Conservation (phyloP, 371 early-diverging fungal species). For the Syncephalis fuscata region DNA sequence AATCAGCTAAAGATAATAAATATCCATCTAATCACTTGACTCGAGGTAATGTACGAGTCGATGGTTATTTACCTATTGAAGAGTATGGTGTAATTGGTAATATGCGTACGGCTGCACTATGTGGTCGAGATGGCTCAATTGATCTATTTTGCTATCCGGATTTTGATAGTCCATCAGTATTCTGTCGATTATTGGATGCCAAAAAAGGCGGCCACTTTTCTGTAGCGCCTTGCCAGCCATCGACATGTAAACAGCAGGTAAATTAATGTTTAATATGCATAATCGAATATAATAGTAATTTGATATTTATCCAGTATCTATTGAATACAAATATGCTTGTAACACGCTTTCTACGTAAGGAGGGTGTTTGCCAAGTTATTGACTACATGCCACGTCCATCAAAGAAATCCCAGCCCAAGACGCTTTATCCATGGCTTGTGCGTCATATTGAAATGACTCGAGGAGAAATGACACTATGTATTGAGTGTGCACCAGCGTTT, state of each 20-base stretch:
- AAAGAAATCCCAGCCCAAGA: slow-evolving; percentile 10
- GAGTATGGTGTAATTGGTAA: slow-evolving; percentile 76
- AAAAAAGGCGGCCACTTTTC: slow-evolving; percentile 19
- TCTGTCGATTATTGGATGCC: slow-evolving; percentile 44
- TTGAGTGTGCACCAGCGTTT: slow-evolving; percentile 64
- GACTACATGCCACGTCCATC: slow-evolving; percentile 53
- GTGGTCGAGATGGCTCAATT: slow-evolving; percentile 53
- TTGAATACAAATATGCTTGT: slow-evolving; percentile 56
- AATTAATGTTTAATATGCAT: too few relatives aligned
- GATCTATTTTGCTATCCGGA: slow-evolving; percentile 67
- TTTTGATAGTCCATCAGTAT: slow-evolving; percentile 66
- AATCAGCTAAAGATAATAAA: too few relatives aligned
- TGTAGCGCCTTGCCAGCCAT: background rate
- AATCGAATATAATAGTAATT: too few relatives aligned
- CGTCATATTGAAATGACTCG: slow-evolving; percentile 45
- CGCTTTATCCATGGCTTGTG: slow-evolving; percentile 61
- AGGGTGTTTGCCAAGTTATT: slow-evolving; percentile 42
- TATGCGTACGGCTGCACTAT: slow-evolving; percentile 49
- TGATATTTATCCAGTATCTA: slow-evolving; percentile 28
- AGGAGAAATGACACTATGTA: slow-evolving; percentile 32
- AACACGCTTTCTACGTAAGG: slow-evolving; percentile 54
- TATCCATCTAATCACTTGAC: too few relatives aligned
- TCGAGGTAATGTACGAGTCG: too few relatives aligned
- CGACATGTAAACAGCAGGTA: slow-evolving; percentile 2
- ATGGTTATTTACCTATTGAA: slow-evolving; percentile 48